Evolutionary conservation across 257 asterid genomes (phyloP).

Genomic region (Pogostemon cablin): DNA sequence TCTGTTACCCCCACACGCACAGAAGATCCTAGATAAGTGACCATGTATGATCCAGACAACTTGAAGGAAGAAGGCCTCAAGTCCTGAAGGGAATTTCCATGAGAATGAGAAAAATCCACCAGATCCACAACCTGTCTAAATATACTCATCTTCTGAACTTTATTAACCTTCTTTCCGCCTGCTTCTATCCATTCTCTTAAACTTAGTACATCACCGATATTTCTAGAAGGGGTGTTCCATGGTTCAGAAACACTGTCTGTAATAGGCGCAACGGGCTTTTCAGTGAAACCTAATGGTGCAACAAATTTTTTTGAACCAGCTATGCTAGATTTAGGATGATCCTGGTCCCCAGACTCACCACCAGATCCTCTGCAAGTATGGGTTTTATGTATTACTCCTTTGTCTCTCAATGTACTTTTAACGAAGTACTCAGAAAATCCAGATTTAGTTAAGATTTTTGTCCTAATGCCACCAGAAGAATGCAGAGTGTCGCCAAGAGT

Average conservation of each 20-base stretch:
- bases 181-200: constrained; percentile 80
- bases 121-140: constrained; percentile 76
- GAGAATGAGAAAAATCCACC: constrained; percentile 74
- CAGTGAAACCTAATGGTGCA: constrained; percentile 40
- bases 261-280: constrained; percentile 44
- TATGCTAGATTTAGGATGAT: constrained; percentile 38
- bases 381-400: constrained; percentile 67
- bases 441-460: constrained; percentile 76
- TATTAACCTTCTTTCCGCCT: constrained; percentile 54
- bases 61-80: constrained; percentile 83
- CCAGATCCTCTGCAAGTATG: constrained; percentile 46
- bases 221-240: constrained; percentile 34
- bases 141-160: constrained; percentile 64
- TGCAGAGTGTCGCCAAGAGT: constrained; percentile 41
- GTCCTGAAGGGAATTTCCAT: constrained; percentile 63
- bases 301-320: constrained; percentile 40
- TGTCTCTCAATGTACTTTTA: constrained; percentile 74
- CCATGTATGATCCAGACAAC: constrained; percentile 55
- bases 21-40: constrained; percentile 64
- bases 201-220: constrained; percentile 49
- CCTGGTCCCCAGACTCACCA: constrained; percentile 37
- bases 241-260: constrained; percentile 47
- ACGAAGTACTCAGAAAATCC: constrained; percentile 80
- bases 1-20: constrained; percentile 35
- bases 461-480: constrained; percentile 72